Evolutionary conservation across 257 asterid species (phyloP), one percentile per base, ranked within the genome.

Genomic region (Lithospermum erythrorhizon): DNA sequence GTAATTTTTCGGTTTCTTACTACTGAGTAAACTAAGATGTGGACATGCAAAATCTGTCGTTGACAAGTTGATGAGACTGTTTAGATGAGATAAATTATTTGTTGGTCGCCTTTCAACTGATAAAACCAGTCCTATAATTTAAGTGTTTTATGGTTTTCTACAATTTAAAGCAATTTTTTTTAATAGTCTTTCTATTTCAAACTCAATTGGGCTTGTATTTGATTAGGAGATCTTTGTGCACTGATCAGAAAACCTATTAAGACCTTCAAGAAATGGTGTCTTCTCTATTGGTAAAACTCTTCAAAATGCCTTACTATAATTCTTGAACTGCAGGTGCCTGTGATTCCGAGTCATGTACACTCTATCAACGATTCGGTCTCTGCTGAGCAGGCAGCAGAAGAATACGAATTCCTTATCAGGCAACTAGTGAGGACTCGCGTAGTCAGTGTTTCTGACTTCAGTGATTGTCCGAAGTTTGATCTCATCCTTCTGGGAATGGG

Each of bases 301-400:
- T 35, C 45, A 13, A 35, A 35, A 35, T 35, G 45, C 45, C 45
- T 5, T 27, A 3, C 32, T 35, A 35, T 35, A 10, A 35, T 35
- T 35, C 45, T 35, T 7, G 45, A 0, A 3, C 45, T 35, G 45
- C 45, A 35, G 13, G 45, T 35, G 11, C 45, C 45, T 35, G 45
- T 35, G 11, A 35, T 35, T 35, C 45, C 45, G 11, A 35, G 45
- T 35, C 47, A 35, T 11, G 47, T 35, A 82, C 55, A 73, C 98
- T 19, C 32, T 27, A 86, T 91, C 73, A 85, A 91, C 51, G 96
- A 86, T 79, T 27, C 88, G 0, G 84, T 79, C 55, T 72, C 95
- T 8, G 95, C 96, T 24, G 95, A 87, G 62, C 83, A 85, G 62
- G 96, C 98, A 6, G 95, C 98, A 0, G 87, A 82, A 75, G 94